A percentile compares a stretch with the other conserved stretches of the same genome.
Evolutionary conservation across 371 early-diverging fungal genomes (phyloP).

Genomic region (Mucor circinelloides): DNA sequence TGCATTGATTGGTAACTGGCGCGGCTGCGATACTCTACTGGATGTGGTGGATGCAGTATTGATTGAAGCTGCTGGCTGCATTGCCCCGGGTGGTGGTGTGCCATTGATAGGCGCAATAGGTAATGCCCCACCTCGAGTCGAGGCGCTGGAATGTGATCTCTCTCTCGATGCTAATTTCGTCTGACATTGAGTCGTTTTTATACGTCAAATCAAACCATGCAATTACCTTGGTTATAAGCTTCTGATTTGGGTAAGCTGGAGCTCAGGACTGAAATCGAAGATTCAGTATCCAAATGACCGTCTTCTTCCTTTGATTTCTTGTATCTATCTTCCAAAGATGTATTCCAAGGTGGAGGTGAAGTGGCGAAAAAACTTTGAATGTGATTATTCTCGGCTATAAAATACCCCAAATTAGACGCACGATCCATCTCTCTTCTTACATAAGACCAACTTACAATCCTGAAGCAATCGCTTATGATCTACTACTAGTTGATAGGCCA

Average conservation of each 20-base stretch:
- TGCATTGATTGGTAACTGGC: constrained; percentile 30
- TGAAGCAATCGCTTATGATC: constrained; percentile 80
- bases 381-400: constrained; percentile 47
- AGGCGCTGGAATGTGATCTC: constrained; percentile 29
- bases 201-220: not conserved
- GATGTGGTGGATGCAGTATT: not conserved
- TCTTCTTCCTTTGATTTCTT: constrained; percentile 17
- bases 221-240: constrained; percentile 26
- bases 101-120: constrained; percentile 41
- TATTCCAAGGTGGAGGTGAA: constrained; percentile 70
- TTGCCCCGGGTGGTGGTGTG: constrained; percentile 50
- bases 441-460: constrained; percentile 52
- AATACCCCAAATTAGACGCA: not conserved
- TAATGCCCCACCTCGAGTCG: constrained; percentile 19
- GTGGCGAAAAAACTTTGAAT: constrained; percentile 66
- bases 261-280: constrained; percentile 67
- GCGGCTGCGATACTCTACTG: constrained; percentile 9
- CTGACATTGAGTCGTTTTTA: not conserved
- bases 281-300: constrained; percentile 35
- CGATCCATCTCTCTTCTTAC: not conserved
- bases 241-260: constrained; percentile 66
- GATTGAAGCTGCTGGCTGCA: constrained; percentile 21
- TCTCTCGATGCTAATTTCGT: constrained; percentile 3
- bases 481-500: constrained; percentile 90
- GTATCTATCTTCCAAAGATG: constrained; percentile 39